Evolutionary conservation across 1,284 basidiomycete genomes (phyloP), one percentile per base, ranked within the genome.

Genomic region (Trichosporon sp.): DNA sequence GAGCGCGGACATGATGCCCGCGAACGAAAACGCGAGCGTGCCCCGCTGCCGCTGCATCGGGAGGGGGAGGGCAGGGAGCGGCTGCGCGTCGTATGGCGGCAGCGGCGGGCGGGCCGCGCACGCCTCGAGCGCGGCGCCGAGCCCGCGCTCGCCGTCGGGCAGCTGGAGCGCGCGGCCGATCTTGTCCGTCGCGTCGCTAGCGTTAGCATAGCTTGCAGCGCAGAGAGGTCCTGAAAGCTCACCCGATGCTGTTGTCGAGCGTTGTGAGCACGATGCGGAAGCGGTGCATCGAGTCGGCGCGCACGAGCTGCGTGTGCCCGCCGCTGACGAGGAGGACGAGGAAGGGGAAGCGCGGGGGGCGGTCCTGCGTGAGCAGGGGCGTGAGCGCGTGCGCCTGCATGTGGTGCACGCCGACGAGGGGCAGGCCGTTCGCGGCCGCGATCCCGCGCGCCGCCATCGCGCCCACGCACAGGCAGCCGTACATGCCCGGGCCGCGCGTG

Each of bases 371-470:
- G 11, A 97, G 86, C 29, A 93, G 82, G 0, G 92, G 87, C 0
- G 94, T 97, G 0, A 97, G 85, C 0, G 95, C 92, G 77, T 98
- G 95, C 0, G 92, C 95, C 92, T 96, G 94, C 95, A 97, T 97
- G 77, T 97, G 95, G 81, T 97, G 92, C 2, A 96, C 91, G 4
- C 93, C 94, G 8, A 97, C 87, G 1, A 96, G 73, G 0, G 93
- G 94, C 76, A 93, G 92, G 53, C 86, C 85, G 7, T 89, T 84
- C 0, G 89, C 90, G 0, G 92, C 90, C 0, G 93, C 92, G 1
- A 98, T 84, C 0, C 89, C 88, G 78, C 91, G 92, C 7, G 93
- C 93, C 1, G 92, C 89, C 70, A 90, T 90, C 3, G 89, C 88
- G 62, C 89, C 88, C 4, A 93, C 90, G 32, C 86, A 87, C 5